These are phyloP conservation scores for Thalassiosira delicatula DNA, from an alignment of 352 stramenopile genomes.

Conservation along the genomic window DNA sequence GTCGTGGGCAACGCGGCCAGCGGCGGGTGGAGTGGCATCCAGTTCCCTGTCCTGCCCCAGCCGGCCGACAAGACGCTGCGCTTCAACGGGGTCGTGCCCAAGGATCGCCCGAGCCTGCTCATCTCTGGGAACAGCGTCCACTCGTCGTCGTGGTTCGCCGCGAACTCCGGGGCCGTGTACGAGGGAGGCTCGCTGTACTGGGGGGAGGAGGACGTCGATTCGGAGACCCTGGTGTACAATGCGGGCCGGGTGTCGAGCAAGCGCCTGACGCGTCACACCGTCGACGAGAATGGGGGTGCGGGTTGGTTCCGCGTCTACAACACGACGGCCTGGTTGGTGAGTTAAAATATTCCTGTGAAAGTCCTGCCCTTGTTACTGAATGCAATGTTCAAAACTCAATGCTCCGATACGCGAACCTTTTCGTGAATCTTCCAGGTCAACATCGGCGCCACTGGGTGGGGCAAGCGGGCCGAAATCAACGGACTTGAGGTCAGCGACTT, in stretches of 20 bases:
- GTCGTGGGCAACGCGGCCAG: too few relatives aligned
- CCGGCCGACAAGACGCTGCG: neutral
- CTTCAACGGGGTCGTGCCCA: neutral
- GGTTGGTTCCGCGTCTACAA: conserved; percentile 38
- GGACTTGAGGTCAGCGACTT: conserved; percentile 35
- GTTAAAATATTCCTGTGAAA: neutral
- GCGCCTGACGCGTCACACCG: conserved; percentile 25
- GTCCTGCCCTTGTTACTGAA: neutral
- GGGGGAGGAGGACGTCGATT: conserved; percentile 5
- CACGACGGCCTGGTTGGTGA: conserved; percentile 16
- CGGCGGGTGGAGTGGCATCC: too few relatives aligned
- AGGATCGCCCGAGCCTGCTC: neutral
- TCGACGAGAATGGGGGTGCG: conserved; percentile 14
- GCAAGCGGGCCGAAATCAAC: conserved; percentile 35
- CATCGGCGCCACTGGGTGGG: conserved; percentile 23
- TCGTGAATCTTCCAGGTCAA: neutral
- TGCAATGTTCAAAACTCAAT: neutral
- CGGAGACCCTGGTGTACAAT: conserved; percentile 35
- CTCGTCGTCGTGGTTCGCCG: conserved; percentile 18
- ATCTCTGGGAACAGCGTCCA: conserved; percentile 3
- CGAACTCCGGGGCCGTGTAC: conserved; percentile 23
- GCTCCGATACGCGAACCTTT: neutral
- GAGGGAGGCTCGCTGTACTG: conserved; percentile 34
- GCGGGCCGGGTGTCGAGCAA: conserved; percentile 12
- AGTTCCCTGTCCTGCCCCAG: too few relatives aligned